Conservation (phyloP, 495 filamentous ascomycete genomes). For the Xylaria cubensis region DNA sequence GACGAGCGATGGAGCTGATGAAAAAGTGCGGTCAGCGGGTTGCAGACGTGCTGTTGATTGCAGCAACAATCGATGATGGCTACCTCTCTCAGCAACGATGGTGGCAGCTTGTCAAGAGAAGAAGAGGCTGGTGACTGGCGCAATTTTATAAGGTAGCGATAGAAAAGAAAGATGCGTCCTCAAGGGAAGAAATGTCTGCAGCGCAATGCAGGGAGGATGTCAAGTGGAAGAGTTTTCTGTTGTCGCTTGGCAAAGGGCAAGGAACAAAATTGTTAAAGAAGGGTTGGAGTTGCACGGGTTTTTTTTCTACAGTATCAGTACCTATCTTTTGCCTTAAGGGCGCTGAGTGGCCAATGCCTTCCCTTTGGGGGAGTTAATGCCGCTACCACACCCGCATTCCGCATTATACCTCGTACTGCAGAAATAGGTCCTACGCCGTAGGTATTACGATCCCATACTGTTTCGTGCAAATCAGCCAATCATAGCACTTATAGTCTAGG, state of each 20-base stretch:
- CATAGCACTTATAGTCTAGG: neutral
- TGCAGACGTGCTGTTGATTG: neutral
- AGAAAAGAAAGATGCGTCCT: neutral
- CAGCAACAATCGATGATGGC: neutral
- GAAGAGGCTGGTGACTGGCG: neutral
- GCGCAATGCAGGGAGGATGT: conserved; percentile 1
- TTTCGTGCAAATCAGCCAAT: neutral
- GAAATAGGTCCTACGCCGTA: neutral
- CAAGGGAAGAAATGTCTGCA: conserved; percentile 10
- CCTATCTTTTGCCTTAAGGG: neutral
- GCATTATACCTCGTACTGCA: no score
- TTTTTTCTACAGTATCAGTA: neutral
- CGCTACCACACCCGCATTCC: neutral
- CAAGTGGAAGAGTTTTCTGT: conserved; percentile 10
- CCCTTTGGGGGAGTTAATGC: neutral
- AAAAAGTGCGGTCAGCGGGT: conserved; percentile 7
- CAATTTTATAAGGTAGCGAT: neutral
- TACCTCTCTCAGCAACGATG: neutral
- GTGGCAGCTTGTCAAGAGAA: neutral
- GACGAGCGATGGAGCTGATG: neutral
- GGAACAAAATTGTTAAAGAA: conserved; percentile 16
- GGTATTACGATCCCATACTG: neutral
- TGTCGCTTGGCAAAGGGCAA: conserved; percentile 7
- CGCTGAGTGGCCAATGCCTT: conserved; percentile 15
- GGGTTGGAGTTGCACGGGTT: conserved; percentile 10